Evolutionary conservation across 1,139 yeast species (phyloP).

Genomic region (Sugiyamaella pinicola): DNA sequence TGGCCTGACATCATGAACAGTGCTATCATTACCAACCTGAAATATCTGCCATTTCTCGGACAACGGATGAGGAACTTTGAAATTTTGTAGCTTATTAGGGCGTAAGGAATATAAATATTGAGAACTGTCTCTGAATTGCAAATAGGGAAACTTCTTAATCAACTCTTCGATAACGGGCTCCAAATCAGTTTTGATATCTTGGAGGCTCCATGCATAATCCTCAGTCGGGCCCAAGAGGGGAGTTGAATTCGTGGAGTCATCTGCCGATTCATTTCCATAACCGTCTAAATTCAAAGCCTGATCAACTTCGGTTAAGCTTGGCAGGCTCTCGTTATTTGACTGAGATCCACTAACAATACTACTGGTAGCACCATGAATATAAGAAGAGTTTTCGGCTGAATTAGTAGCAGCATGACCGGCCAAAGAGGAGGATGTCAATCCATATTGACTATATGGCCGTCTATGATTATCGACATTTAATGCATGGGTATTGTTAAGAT

Average conservation of each 20-base stretch:
- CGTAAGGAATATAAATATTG: constrained; percentile 31
- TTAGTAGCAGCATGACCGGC: constrained; percentile 12
- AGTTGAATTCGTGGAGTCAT: constrained; percentile 21
- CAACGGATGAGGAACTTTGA: constrained; percentile 35
- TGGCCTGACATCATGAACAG: constrained; percentile 34
- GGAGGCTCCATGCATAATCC: constrained; percentile 42
- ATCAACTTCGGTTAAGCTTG: constrained; percentile 24
- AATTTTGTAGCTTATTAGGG: constrained; percentile 31
- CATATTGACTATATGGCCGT: constrained; percentile 22
- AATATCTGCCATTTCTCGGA: constrained; percentile 44
- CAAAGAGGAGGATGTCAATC: constrained; percentile 9
- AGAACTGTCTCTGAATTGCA: constrained; percentile 31
- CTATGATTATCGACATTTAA: constrained; percentile 3
- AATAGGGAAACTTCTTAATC: constrained; percentile 35
- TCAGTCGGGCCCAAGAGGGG: constrained; percentile 31
- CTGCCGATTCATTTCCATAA: constrained; percentile 11
- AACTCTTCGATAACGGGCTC: constrained; percentile 43
- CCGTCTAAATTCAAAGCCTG: constrained; percentile 13
- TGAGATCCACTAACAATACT: constrained; percentile 11
- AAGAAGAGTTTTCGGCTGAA: constrained; percentile 6
- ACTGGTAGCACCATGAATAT: constrained; percentile 6
- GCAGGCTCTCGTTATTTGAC: constrained; percentile 27
- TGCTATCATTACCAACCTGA: constrained; percentile 38
- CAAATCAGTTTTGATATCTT: constrained; percentile 39
- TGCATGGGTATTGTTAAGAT: constrained; percentile 10